These are phyloP conservation scores for Limnanthes douglasii DNA, from an alignment of 345 rosid species.

Conservation along the genomic window DNA sequence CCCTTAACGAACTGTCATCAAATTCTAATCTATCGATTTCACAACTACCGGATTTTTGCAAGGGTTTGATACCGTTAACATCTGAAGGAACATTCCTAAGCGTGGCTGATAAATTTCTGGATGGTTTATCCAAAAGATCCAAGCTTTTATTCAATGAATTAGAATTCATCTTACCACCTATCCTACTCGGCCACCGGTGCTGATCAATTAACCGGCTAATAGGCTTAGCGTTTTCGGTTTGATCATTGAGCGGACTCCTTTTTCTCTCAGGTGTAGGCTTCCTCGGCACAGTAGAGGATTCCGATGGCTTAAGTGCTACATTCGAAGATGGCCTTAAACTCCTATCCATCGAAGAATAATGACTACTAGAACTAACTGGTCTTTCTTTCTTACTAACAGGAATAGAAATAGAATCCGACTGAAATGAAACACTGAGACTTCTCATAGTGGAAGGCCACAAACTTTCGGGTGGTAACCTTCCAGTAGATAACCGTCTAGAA, in stretches of 20 bases:
- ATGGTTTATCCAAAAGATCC: slow-evolving; percentile 44
- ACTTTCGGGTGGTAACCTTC: slow-evolving; percentile 66
- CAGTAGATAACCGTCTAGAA: slow-evolving; percentile 48
- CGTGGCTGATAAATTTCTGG: slow-evolving; percentile 22
- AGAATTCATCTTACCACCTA: slow-evolving; percentile 39
- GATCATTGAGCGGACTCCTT: slow-evolving; percentile 69
- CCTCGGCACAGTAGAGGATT: slow-evolving; percentile 29
- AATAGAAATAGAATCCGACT: slow-evolving; percentile 74
- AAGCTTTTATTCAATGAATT: slow-evolving; percentile 35
- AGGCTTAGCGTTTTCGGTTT: slow-evolving; percentile 90
- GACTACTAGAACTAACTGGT: slow-evolving; percentile 36
- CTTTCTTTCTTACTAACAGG: slow-evolving; percentile 78
- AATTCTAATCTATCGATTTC: slow-evolving; percentile 31
- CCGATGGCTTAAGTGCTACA: slow-evolving; percentile 53
- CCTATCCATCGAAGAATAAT: slow-evolving; percentile 46
- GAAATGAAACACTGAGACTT: slow-evolving; percentile 91
- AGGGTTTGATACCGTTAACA: slow-evolving; percentile 21
- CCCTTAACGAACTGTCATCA: slow-evolving; percentile 18
- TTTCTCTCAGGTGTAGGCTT: slow-evolving; percentile 80
- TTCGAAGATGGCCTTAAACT: slow-evolving; percentile 77
- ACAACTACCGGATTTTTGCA: slow-evolving; percentile 26
- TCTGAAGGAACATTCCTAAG: slow-evolving; percentile 35
- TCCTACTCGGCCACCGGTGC: slow-evolving; percentile 88
- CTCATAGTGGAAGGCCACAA: slow-evolving; percentile 99
- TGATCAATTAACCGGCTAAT: slow-evolving; percentile 64